A percentile compares a stretch with the other conserved stretches of the same genome.
These are phyloP conservation scores for Jackrogersella multiformis DNA, from an alignment of 495 filamentous ascomycete genomes.

Conservation along the genomic window DNA sequence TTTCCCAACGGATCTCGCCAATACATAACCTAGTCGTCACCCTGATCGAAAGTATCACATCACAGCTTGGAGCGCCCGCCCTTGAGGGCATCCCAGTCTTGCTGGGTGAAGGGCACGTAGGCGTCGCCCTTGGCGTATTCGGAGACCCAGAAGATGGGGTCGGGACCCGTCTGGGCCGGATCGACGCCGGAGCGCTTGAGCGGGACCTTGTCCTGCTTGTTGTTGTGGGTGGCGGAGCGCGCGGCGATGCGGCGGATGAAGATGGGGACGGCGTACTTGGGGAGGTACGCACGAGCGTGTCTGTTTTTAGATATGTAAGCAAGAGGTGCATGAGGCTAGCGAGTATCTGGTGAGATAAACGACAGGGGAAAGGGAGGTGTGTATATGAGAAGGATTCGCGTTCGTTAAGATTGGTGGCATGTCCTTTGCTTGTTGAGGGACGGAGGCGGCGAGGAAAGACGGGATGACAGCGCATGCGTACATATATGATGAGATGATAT, in stretches of 20 bases:
- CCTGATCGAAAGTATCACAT: conserved; percentile 8
- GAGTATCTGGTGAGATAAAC: background rate
- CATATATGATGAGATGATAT: background rate
- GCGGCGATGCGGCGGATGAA: conserved; percentile 72
- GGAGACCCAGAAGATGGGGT: conserved; percentile 65
- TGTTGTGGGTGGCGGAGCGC: conserved; percentile 76
- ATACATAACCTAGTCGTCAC: background rate
- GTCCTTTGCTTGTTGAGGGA: conserved; percentile 4
- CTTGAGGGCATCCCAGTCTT: conserved; percentile 66
- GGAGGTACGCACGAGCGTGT: conserved; percentile 65
- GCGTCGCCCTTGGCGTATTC: conserved; percentile 56
- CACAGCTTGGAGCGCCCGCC: conserved; percentile 61
- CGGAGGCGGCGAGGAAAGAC: background rate
- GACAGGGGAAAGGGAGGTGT: background rate
- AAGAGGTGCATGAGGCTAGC: background rate
- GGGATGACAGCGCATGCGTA: background rate
- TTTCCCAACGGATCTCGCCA: background rate
- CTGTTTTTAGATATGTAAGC: conserved; percentile 31
- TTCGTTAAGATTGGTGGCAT: conserved; percentile 6
- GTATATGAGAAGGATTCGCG: conserved; percentile 1
- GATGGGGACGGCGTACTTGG: conserved; percentile 79
- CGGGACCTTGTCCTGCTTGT: conserved; percentile 84
- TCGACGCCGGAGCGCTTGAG: conserved; percentile 77
- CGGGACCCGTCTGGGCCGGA: conserved; percentile 63
- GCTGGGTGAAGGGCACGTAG: conserved; percentile 66